phyloP scores from a whole-genome alignment of 2,329 filamentous ascomycete species.

The Fusarium sp. region DNA sequence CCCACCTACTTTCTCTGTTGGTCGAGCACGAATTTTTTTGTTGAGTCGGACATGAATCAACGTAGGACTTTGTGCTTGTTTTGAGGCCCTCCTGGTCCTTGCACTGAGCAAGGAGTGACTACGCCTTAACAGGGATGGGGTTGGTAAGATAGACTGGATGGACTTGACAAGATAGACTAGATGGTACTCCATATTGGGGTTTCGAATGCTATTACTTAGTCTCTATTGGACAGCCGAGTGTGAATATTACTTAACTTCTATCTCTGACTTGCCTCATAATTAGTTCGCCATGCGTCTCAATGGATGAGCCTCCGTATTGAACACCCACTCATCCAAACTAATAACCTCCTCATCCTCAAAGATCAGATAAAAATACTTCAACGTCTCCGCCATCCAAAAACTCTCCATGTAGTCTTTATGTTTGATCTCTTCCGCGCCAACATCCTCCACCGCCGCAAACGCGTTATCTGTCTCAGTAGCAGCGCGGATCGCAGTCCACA shows the following conservation, averaged over 20 bases:
- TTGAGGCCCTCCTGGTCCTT: not conserved
- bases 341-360: conserved; percentile 71
- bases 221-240: no score
- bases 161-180: not conserved
- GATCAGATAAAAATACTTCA: conserved; percentile 80
- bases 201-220: not conserved
- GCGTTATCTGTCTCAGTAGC: conserved; percentile 69
- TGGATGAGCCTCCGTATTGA: conserved; percentile 65
- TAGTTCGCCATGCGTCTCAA: conserved; percentile 37
- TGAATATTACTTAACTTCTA: not conserved
- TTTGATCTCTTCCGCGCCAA: conserved; percentile 59
- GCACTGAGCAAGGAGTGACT: accelerated
- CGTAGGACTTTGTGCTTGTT: not conserved
- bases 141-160: not conserved
- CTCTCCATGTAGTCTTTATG: conserved; percentile 71
- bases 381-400: conserved; percentile 77
- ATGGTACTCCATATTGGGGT: not conserved
- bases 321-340: conserved; percentile 74
- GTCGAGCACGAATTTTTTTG: not conserved
- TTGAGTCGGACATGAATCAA: not conserved
- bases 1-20: not conserved
- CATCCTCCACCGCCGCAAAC: conserved; percentile 72
- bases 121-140: accelerated
- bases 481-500: conserved; percentile 72
- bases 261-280: not conserved